A percentile compares a stretch with the other conserved stretches of the same genome.
Evolutionary conservation across 2,329 filamentous ascomycete genomes (phyloP).

Genomic region (Penicillium hesseltinei): DNA sequence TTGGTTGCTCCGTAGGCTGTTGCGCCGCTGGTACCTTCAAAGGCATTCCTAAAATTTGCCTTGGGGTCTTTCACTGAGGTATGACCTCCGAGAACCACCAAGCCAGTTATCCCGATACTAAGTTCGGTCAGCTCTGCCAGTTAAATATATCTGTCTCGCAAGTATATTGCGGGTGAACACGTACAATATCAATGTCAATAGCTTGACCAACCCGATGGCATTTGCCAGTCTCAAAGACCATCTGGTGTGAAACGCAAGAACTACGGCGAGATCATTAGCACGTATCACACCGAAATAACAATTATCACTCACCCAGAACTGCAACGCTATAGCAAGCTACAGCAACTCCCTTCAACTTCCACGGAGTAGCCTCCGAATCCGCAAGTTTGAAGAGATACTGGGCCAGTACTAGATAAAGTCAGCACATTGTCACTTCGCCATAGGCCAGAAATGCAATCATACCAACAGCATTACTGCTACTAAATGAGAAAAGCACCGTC

Average conservation of each 20-base stretch:
- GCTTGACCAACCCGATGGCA: constrained; percentile 57
- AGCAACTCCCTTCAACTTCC: constrained; percentile 67
- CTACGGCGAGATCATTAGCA: constrained; percentile 15
- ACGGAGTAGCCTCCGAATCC: constrained; percentile 52
- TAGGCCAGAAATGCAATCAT: background rate
- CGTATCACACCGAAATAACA: background rate
- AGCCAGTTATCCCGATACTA: constrained; percentile 56
- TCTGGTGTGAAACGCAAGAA: constrained; percentile 55
- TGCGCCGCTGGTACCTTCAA: constrained; percentile 48
- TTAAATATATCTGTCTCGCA: rapidly evolving
- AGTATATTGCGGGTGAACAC: background rate
- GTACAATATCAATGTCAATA: constrained; percentile 60
- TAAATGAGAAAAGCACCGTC: constrained; percentile 63
- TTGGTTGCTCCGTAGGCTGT: constrained; percentile 52
- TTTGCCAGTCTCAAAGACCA: constrained; percentile 59
- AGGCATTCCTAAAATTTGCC: constrained; percentile 56
- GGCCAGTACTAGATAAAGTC: constrained; percentile 48
- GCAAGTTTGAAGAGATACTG: constrained; percentile 62
- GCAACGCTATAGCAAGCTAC: constrained; percentile 63
- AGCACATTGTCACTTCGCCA: background rate
- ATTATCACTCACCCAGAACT: constrained; percentile 48
- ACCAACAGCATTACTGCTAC: constrained; percentile 61
- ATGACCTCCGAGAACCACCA: constrained; percentile 62
- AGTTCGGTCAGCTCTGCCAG: background rate
- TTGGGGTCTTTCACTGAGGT: constrained; percentile 51